A percentile compares a stretch with the other conserved stretches of the same genome.
These are phyloP conservation scores for Saccharomyces mikatae DNA, from an alignment of 805 yeast species.

Conservation along the genomic window DNA sequence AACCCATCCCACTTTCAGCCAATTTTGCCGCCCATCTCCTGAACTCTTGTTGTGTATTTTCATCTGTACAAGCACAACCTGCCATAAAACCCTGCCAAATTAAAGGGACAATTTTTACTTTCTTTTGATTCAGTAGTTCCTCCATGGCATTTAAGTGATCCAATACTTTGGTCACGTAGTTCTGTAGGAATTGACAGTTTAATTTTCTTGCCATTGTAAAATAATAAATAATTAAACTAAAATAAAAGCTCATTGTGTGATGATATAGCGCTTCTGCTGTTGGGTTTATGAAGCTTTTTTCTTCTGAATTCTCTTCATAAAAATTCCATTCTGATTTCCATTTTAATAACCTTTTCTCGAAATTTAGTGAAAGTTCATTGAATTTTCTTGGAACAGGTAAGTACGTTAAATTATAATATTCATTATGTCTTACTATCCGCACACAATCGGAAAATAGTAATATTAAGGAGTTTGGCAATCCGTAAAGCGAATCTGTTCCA, in stretches of 20 bases:
- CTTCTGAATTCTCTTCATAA: constrained; percentile 21
- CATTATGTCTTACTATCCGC: constrained; percentile 53
- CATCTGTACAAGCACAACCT: constrained; percentile 66
- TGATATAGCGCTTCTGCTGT: constrained; percentile 66
- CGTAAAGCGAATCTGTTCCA: constrained; percentile 75
- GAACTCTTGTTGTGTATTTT: constrained; percentile 53
- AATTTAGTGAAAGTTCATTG: constrained; percentile 20
- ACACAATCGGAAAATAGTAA: constrained; percentile 66
- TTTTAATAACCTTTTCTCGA: constrained; percentile 43
- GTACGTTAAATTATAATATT: constrained; percentile 34
- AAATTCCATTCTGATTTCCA: constrained; percentile 78
- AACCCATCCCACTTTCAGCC: constrained; percentile 55
- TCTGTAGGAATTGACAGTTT: constrained; percentile 51
- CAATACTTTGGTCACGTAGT: constrained; percentile 52
- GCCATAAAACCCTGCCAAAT: constrained; percentile 89
- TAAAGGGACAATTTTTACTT: constrained; percentile 60
- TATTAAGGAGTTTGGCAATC: constrained; percentile 74
- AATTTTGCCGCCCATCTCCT: constrained; percentile 53
- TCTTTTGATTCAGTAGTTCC: constrained; percentile 39
- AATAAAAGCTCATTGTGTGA: constrained; percentile 72
- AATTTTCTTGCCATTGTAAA: constrained; percentile 53
- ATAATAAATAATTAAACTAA: constrained; percentile 63
- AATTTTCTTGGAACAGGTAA: constrained; percentile 20
- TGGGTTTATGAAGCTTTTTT: constrained; percentile 23
- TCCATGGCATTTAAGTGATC: constrained; percentile 58